These are phyloP conservation scores for Oxyria digyna DNA, from an alignment of 148 eudicot species.

Conservation along the genomic window DNA sequence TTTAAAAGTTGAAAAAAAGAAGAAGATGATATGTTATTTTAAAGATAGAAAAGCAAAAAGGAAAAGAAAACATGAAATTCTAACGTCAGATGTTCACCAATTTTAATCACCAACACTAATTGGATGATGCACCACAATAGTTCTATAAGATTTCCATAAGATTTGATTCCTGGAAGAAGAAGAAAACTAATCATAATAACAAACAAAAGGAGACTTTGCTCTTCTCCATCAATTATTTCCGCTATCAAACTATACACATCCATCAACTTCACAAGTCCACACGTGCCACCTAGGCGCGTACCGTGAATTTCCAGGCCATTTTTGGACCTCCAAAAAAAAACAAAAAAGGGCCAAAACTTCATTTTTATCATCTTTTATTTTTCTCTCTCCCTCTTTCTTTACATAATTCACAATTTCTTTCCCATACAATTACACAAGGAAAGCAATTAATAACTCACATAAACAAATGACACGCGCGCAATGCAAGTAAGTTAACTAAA, in stretches of 20 bases:
- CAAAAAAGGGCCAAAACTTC: conserved; percentile 6
- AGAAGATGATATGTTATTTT: too few species aligned
- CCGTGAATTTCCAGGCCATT: conserved; percentile 3
- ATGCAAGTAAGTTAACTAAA: background rate
- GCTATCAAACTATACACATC: background rate
- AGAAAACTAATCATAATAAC: background rate
- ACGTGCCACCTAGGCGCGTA: conserved; percentile 3
- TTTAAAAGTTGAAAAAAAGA: too few species aligned
- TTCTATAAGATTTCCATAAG: background rate
- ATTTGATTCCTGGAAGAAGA: background rate
- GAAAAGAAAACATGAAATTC: too few species aligned
- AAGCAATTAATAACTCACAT: background rate
- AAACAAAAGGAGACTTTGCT: background rate
- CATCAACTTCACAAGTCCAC: conserved; percentile 4
- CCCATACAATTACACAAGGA: background rate
- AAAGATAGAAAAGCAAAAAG: too few species aligned
- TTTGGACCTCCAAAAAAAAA: conserved; percentile 4
- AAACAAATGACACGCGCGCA: background rate
- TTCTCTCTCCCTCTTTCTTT: background rate
- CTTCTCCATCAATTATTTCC: conserved; percentile 1
- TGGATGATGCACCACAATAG: background rate
- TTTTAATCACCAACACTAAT: background rate
- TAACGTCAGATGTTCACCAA: too few species aligned
- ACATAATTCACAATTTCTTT: conserved; percentile 1
- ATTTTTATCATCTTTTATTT: background rate